Evolutionary conservation across 208 protist species (phyloP), one percentile per base, ranked within the genome.

Genomic region (Crithidia brevicula): DNA sequence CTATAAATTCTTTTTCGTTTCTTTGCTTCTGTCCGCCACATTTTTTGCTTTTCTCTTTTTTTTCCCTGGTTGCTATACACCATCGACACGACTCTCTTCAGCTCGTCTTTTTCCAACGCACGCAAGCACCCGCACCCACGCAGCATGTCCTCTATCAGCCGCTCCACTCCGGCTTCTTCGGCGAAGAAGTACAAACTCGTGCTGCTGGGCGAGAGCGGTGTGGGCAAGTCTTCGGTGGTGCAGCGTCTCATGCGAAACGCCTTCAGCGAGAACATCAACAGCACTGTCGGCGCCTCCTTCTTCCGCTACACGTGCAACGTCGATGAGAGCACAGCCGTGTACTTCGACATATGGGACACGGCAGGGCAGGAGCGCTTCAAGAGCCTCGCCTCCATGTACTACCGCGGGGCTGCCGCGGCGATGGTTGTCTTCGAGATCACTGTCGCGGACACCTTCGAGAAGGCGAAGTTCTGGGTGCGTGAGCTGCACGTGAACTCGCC

Each of bases 401-500:
- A 98, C 80, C 85, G 94, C 52, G 90, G 91, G 4, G 91, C 94
- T 1, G 89, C 88, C 10, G 94, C 92, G 18, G 92, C 92, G 27
- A 68, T 99, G 7, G 85, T 99, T 1, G 97, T 98, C 20, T 99
- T 99, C 77, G 98, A 99, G 58, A 93, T 99, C 49, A 98, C 96
- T 27, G 92, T 97, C 57, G 67, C 85, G 56, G 93, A 98, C 43
- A 96, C 91, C 34, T 99, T 96, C 77, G 85, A 93, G 50, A 97
- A 92, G 50, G 98, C 97, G 33, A 93, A 98, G 71, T 92, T 95
- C 65, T 99, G 98, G 98, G 94, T 98, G 30, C 96, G 93, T 22
- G 97, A 99, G 83, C 86, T 99, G 51, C 72, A 92, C 5, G 81
- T 86, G 9, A 90, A 94, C 62, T 89, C 83, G 6, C 88, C 89